Evolutionary conservation across 2,329 filamentous ascomycete genomes (phyloP).

Genomic region (Zymoseptoria crescenta): DNA sequence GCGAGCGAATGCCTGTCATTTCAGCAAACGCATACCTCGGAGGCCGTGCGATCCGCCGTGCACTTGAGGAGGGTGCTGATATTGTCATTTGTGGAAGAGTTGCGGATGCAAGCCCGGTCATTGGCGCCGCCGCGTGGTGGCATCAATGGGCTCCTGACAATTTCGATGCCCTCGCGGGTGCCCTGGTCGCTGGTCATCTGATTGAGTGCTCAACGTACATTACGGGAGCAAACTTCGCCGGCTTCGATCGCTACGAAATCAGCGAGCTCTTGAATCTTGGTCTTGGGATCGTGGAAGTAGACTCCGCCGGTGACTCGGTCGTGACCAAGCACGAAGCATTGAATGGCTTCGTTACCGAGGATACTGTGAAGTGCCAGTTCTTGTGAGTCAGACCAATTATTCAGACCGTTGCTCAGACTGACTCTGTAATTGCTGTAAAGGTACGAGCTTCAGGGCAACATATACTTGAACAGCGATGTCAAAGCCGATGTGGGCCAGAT

Average conservation of each 20-base stretch:
- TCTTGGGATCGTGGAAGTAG: slow-evolving; percentile 26
- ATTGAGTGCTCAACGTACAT: slow-evolving; percentile 37
- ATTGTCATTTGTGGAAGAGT: slow-evolving; percentile 38
- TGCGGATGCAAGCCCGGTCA: slow-evolving; percentile 35
- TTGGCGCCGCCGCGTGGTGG: slow-evolving; percentile 37
- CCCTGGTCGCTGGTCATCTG: slow-evolving; percentile 34
- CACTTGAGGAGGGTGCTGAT: slow-evolving; percentile 33
- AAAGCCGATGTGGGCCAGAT: slow-evolving; percentile 44
- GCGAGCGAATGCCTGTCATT: slow-evolving; percentile 15
- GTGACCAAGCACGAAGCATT: slow-evolving; percentile 30
- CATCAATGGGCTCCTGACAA: slow-evolving; percentile 33
- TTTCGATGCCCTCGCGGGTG: slow-evolving; percentile 32
- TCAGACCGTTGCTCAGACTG: not conserved
- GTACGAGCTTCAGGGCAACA: slow-evolving; percentile 48
- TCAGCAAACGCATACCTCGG: slow-evolving; percentile 35
- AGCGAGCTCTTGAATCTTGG: slow-evolving; percentile 28
- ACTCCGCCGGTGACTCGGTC: slow-evolving; percentile 28
- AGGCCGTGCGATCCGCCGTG: slow-evolving; percentile 34
- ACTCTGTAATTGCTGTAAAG: not conserved
- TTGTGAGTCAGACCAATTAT: slow-evolving; percentile 18
- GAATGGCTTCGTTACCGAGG: slow-evolving; percentile 33
- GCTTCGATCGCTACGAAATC: slow-evolving; percentile 32
- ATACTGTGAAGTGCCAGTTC: slow-evolving; percentile 46
- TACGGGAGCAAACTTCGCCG: slow-evolving; percentile 35
- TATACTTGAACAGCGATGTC: slow-evolving; percentile 51